Conservation (phyloP, 2,329 filamentous ascomycete species). For the Colletotrichum viniferum region DNA sequence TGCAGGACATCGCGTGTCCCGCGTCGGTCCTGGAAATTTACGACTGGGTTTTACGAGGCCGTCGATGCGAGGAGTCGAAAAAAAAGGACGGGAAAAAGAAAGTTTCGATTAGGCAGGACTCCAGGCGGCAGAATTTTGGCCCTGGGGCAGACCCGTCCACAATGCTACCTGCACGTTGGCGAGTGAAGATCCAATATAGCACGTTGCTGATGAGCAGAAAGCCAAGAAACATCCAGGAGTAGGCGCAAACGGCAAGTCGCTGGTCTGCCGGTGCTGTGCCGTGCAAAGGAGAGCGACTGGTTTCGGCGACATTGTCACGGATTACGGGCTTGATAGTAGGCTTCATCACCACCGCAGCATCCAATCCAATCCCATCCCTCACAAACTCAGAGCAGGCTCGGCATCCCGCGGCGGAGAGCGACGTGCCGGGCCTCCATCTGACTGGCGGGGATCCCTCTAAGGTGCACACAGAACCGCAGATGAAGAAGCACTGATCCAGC, state of each 20-base stretch:
- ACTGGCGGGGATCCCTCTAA: neutral
- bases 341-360: neutral
- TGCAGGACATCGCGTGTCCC: constrained; percentile 2
- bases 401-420: constrained; percentile 5
- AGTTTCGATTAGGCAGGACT: neutral
- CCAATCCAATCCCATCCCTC: neutral
- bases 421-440: neutral
- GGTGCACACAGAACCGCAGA: neutral
- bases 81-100: neutral
- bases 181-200: neutral
- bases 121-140: neutral
- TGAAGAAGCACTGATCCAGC: neutral
- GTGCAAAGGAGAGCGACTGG: neutral
- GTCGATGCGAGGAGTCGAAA: neutral
- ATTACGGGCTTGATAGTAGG: neutral
- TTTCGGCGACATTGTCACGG: neutral
- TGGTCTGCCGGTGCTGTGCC: neutral
- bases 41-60: neutral
- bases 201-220: neutral
- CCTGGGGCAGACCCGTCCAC: neutral
- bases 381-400: neutral
- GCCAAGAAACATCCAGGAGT: neutral
- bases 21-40: neutral
- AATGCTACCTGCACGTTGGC: neutral
- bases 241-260: constrained; percentile 3